A percentile compares a stretch with the other conserved stretches of the same genome.
phyloP scores from a whole-genome alignment of 257 asterid genomes.

The Henckelia pumila region DNA sequence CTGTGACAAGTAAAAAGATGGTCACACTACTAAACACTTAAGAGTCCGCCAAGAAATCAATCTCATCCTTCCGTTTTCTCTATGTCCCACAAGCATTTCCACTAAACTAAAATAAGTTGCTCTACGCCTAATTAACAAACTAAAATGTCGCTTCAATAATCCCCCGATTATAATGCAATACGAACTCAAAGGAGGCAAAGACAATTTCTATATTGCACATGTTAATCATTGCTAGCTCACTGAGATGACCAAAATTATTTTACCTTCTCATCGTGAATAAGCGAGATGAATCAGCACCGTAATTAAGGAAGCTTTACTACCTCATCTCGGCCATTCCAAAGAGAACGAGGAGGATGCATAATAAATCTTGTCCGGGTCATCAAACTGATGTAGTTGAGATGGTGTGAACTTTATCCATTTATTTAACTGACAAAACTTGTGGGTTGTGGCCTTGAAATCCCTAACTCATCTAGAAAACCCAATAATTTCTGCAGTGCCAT shows the following conservation, averaged over 20 bases:
- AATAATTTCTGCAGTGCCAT: slow-evolving; percentile 29
- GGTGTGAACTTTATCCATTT: slow-evolving; percentile 23
- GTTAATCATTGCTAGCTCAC: neutral
- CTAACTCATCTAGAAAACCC: slow-evolving; percentile 43
- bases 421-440: slow-evolving; percentile 24
- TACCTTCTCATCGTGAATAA: neutral
- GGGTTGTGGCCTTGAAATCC: slow-evolving; percentile 42
- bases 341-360: slow-evolving; percentile 26
- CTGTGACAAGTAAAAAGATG: neutral
- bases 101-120: neutral
- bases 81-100: neutral
- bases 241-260: neutral
- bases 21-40: neutral
- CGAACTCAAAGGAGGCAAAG: neutral
- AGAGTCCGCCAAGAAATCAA: neutral
- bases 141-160: neutral
- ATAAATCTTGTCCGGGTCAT: slow-evolving; percentile 21
- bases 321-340: slow-evolving; percentile 14
- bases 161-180: neutral
- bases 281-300: neutral
- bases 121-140: neutral
- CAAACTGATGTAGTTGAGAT: slow-evolving; percentile 25
- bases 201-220: slow-evolving; percentile 1
- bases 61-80: neutral
- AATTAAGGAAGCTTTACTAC: slow-evolving; percentile 22